A percentile compares a stretch with the other conserved stretches of the same genome.
phyloP scores from a whole-genome alignment of 345 rosid species.

The Zanthoxylum bungeanum region DNA sequence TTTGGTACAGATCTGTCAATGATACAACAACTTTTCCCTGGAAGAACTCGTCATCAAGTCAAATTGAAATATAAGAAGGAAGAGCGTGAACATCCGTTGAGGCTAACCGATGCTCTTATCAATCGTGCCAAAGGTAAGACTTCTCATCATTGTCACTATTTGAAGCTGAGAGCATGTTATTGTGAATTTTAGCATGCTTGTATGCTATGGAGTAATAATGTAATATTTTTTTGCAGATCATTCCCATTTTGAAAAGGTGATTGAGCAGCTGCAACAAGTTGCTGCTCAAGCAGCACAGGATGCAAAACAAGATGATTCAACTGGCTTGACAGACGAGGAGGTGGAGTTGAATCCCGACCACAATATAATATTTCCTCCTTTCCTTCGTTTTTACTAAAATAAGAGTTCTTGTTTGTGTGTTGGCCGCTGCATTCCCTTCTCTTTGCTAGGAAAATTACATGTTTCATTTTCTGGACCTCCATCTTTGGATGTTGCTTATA shows the following conservation, averaged over 20 bases:
- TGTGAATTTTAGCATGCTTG: too few relatives aligned
- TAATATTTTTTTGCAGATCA: constrained; percentile 42
- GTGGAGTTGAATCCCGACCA: constrained; percentile 32
- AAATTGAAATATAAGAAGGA: constrained; percentile 75
- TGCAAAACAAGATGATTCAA: constrained; percentile 33
- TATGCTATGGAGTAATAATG: not conserved
- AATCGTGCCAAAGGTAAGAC: constrained; percentile 52
- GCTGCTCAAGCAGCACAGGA: constrained; percentile 41
- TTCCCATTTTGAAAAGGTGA: constrained; percentile 53
- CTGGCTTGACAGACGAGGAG: constrained; percentile 30
- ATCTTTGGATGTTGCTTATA: too few relatives aligned
- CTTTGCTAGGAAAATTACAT: not conserved
- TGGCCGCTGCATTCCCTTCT: not conserved
- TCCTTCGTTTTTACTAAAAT: not conserved
- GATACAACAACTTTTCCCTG: constrained; percentile 72
- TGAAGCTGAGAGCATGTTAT: not conserved
- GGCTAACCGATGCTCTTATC: constrained; percentile 54
- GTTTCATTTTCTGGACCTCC: not conserved
- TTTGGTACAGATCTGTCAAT: constrained; percentile 77
- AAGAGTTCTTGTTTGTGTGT: not conserved
- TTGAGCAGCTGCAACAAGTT: constrained; percentile 53
- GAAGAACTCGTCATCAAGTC: constrained; percentile 63
- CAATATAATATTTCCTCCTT: constrained; percentile 30
- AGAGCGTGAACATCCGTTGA: constrained; percentile 61
- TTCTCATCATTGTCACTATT: not conserved